Base-by-base conservation (phyloP, 345 rosid species). In the Gossypium australe region DNA sequence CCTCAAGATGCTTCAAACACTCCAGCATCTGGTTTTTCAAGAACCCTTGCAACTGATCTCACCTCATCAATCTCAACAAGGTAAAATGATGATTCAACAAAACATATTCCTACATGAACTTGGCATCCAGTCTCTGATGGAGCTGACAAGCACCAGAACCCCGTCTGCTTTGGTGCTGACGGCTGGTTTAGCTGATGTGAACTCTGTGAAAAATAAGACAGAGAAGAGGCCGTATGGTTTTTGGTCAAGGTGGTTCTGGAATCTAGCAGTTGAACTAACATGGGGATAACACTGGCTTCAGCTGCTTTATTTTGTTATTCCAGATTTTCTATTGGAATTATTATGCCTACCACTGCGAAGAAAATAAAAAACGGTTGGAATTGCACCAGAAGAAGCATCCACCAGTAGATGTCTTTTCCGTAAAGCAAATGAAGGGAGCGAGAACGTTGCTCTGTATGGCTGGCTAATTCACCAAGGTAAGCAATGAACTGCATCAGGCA, bases 61-160 rank as follows among this genome's bases (percentile, higher is more conserved):
- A 88, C 78, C 3, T 92, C 90, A 55, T 83, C 77, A 34, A 92
- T 90, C 77, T 88, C 90, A 29, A 88, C 49, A 48, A 90, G 90
- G 82, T 89, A 90, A 81, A 86, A 90, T 41, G 94, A 88, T 22
- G 89, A 80, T 76, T 86, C 78, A 56, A 85, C 79, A 4, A 82
- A 53, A 81, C 90, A 90, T 11, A 90, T 51, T 69, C 94, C 92
- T 52, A 81, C 78, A 63, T 90, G 94, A 68, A 86, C 77, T 47
- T 3, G 43, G 79, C 94, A 90, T 57, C 67, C 55, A 24, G 75
- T 61, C 75, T 84, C 87, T 14, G 74, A 84, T 49, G 87, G 85
- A 73, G 79, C 73, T 17, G 88, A 78, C 44, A 85, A 84, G 84
- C 88, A 90, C 82, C 78, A 80, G 67, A 85, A 81, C 22, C 84